Base-by-base conservation (phyloP, 768 basidiomycete species). In the Leccinum disarticulatum region DNA sequence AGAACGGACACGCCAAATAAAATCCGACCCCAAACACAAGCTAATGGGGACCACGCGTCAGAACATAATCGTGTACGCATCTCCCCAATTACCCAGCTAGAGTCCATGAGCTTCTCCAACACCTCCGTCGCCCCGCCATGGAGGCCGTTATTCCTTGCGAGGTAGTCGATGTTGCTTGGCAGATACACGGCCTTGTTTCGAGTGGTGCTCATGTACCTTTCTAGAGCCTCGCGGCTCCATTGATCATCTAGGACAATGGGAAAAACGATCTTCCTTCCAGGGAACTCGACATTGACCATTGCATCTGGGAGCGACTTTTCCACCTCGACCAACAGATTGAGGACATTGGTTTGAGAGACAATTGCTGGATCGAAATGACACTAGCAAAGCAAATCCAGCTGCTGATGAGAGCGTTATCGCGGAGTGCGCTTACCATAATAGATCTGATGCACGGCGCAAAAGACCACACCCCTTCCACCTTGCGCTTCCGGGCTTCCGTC, bases 151-250 rank as follows among this genome's bases (percentile, higher is more conserved):
- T 86, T 87, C 41, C 73, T 74, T 1, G 85, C 85, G 2, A 89
- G 77, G 64, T 88, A 88, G 41, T 86, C 83, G 36, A 88, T 73
- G 63, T 90, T 89, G 67, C 82, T 85, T 0, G 87, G 88, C 0
- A 90, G 73, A 69, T 89, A 90, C 1, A 83, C 83, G 0, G 87
- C 87, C 53, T 79, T 79, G 51, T 80, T 76, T 10, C 88, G 75
- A 0, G 76, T 81, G 0, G 81, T 79, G 7, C 69, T 72, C 80
- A 82, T 85, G 68, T 90, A 87, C 22, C 81, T 77, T 48, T 79
- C 68, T 28, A 87, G 73, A 4, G 86, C 85, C 11, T 83, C 83
- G 9, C 75, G 75, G 59, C 69, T 81, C 80, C 85, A 89, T 11
- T 10, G 31, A 31, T 31, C 31, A 31, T 31, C 31, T 3, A 31